Percentiles rank a stretch among this genome's conserved stretches.
These are phyloP conservation scores for Diversispora eburnea DNA, from an alignment of 192 early-diverging fungal genomes.

Conservation along the genomic window DNA sequence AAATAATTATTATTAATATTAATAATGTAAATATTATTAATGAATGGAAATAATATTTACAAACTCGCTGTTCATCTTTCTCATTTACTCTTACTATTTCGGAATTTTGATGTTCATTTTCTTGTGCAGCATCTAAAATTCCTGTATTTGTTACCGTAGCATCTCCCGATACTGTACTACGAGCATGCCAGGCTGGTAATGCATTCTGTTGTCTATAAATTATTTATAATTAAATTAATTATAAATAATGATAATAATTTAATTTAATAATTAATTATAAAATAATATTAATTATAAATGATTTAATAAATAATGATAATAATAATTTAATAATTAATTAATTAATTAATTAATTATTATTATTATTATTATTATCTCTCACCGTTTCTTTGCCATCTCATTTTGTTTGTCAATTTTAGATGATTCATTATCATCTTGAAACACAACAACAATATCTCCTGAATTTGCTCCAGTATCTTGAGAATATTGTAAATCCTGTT, in stretches of 20 bases:
- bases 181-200: conserved; percentile 75
- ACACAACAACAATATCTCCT: conserved; percentile 68
- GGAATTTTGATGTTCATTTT: conserved; percentile 39
- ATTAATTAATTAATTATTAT: not conserved
- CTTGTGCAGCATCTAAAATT: conserved; percentile 37
- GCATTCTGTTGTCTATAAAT: conserved; percentile 62
- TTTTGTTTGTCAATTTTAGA: conserved; percentile 58
- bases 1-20: too few species aligned
- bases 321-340: too few species aligned
- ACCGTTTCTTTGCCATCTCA: conserved; percentile 62
- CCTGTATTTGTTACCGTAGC: conserved; percentile 36
- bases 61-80: conserved; percentile 19
- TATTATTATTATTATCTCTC: not conserved
- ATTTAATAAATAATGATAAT: not conserved
- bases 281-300: too few species aligned
- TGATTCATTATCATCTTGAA: conserved; percentile 69
- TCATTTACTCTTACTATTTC: conserved; percentile 40
- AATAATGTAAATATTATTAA: too few species aligned
- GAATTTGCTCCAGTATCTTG: conserved; percentile 59
- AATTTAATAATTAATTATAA: too few species aligned
- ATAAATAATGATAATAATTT: too few species aligned
- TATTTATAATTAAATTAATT: not conserved
- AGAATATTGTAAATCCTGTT: conserved; percentile 61
- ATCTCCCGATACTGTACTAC: conserved; percentile 65
- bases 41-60: not conserved